phyloP scores from a whole-genome alignment of 2,329 filamentous ascomycete genomes.

The Trichoderma sp. region DNA sequence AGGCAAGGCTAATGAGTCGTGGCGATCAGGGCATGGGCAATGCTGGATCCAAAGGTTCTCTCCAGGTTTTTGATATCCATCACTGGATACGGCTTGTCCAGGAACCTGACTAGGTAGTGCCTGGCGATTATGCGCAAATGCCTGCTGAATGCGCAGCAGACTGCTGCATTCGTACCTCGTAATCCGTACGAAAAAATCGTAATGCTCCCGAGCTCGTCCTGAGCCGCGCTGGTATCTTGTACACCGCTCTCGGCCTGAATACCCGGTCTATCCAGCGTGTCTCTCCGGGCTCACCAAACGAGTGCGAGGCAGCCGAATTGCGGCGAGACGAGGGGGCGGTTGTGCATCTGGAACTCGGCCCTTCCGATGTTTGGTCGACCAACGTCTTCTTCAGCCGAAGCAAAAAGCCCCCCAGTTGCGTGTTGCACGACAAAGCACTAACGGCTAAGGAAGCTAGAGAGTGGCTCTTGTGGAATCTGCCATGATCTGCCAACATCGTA shows the following conservation, averaged over 20 bases:
- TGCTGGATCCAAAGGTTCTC: not conserved
- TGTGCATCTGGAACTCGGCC: not conserved
- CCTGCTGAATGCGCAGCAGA: not conserved
- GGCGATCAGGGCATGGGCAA: not conserved
- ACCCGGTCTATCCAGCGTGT: not conserved
- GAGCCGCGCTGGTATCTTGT: not conserved
- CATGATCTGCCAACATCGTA: not conserved
- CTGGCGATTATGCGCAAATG: not conserved
- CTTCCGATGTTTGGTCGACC: not conserved
- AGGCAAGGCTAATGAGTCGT: not conserved
- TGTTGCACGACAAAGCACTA: not conserved
- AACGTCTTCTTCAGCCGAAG: not conserved
- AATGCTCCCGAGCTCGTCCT: not conserved
- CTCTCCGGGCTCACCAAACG: not conserved
- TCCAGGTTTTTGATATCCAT: not conserved
- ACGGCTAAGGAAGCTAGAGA: not conserved
- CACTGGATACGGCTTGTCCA: not conserved
- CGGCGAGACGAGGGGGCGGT: not conserved
- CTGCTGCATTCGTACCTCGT: not conserved
- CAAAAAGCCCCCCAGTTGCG: not conserved
- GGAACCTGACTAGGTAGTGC: not conserved
- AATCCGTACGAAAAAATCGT: not conserved
- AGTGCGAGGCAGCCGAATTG: not conserved
- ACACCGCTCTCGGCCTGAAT: conserved; percentile 2
- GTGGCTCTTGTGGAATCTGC: not conserved